Evolutionary conservation across 139 green algal genomes (phyloP).

Genomic region (Klebsormidium nitens): DNA sequence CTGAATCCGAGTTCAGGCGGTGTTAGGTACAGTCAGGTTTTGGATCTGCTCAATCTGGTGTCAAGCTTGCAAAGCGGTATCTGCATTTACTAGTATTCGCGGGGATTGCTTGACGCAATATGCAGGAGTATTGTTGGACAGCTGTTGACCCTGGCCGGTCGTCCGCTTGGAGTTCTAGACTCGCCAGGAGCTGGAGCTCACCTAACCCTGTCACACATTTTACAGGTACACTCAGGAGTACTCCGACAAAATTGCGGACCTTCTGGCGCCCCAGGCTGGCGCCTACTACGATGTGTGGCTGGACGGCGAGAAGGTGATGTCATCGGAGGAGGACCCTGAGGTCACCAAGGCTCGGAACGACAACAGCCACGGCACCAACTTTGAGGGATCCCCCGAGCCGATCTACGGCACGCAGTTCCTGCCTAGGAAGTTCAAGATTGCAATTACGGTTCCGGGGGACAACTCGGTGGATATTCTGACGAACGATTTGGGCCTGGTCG

Average conservation of each 20-base stretch:
- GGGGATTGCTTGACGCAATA: too few species aligned
- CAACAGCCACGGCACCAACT: conserved; percentile 96
- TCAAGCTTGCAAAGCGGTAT: too few species aligned
- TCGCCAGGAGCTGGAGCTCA: too few species aligned
- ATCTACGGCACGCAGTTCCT: conserved; percentile 96
- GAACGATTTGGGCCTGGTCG: conserved; percentile 89
- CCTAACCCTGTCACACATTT: too few species aligned
- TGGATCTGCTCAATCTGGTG: too few species aligned
- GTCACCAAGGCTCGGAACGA: conserved; percentile 42
- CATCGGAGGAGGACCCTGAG: conserved; percentile 40
- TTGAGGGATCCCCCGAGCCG: conserved; percentile 84
- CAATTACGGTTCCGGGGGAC: conserved; percentile 79
- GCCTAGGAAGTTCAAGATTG: conserved; percentile 99
- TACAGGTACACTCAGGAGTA: conserved; percentile 9
- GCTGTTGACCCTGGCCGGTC: too few species aligned
- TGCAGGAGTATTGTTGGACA: too few species aligned
- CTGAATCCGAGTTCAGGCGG: too few species aligned
- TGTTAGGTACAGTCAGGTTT: too few species aligned
- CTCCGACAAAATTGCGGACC: conserved; percentile 69
- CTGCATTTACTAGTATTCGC: too few species aligned
- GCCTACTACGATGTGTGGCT: conserved; percentile 99
- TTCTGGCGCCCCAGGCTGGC: conserved; percentile 84
- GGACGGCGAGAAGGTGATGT: conserved; percentile 96
- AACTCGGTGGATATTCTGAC: conserved; percentile 97
- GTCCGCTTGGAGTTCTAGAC: too few species aligned